Conservation (phyloP, 805 yeast species). For the Kazachstania viticola region DNA sequence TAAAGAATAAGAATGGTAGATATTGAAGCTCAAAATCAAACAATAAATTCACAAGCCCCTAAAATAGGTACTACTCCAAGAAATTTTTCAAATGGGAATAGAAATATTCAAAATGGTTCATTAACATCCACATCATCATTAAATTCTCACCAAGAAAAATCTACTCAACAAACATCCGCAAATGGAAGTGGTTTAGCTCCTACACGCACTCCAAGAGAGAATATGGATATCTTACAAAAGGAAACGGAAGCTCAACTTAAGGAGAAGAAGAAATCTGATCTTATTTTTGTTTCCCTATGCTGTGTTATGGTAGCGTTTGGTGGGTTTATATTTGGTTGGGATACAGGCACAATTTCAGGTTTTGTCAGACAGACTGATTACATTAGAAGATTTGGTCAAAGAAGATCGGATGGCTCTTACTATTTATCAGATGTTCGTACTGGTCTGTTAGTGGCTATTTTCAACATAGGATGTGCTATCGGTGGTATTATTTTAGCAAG, state of each 20-base stretch:
- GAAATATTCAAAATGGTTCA: no score
- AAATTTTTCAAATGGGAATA: no score
- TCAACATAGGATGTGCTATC: slow-evolving; percentile 66
- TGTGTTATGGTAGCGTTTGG: slow-evolving; percentile 53
- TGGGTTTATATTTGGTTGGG: slow-evolving; percentile 72
- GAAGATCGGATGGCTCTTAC: slow-evolving; percentile 9
- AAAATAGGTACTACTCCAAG: no score
- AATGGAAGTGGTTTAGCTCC: no score
- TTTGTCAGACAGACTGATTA: slow-evolving; percentile 38
- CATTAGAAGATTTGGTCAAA: slow-evolving; percentile 17
- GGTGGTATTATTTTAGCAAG: slow-evolving; percentile 55
- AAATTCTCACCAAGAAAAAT: no score
- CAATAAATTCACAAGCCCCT: no score
- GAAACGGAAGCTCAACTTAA: slow-evolving; percentile 7
- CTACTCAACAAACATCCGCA: no score
- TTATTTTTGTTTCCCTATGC: slow-evolving; percentile 18
- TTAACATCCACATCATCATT: no score
- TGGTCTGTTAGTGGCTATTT: slow-evolving; percentile 32
- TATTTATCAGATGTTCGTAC: slow-evolving; percentile 20
- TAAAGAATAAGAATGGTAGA: no score
- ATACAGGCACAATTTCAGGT: slow-evolving; percentile 72
- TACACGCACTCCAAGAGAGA: no score
- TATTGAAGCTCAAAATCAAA: no score
- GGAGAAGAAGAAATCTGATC: slow-evolving; percentile 20
- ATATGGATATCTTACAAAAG: no score